Percentiles rank a stretch among this genome's conserved stretches.
These are phyloP conservation scores for Sindora glabra DNA, from an alignment of 306 rosid genomes.

Conservation along the genomic window DNA sequence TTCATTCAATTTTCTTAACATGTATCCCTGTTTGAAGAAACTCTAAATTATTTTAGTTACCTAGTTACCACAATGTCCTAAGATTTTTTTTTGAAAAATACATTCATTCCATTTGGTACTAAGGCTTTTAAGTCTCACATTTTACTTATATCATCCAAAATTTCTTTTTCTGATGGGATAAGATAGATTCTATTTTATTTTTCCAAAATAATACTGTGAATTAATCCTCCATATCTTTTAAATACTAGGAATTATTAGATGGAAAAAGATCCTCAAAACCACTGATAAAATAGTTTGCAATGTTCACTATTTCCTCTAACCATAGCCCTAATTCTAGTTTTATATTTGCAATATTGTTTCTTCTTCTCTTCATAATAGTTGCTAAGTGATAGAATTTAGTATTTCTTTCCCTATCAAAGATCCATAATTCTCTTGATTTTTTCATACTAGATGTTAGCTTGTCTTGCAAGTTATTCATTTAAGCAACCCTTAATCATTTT, in stretches of 20 bases:
- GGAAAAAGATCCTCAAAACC: neutral
- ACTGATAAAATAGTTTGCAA: neutral
- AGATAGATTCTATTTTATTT: too few species aligned
- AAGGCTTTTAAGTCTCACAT: neutral
- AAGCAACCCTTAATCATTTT: neutral
- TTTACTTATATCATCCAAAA: too few species aligned
- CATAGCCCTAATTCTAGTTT: neutral
- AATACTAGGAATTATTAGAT: neutral
- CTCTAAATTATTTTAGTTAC: neutral
- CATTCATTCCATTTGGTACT: neutral
- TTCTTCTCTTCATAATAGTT: neutral
- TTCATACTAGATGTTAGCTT: neutral
- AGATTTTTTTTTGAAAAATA: neutral
- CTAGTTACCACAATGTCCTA: neutral
- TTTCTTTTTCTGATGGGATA: too few species aligned
- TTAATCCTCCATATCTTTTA: neutral
- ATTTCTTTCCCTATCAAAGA: neutral
- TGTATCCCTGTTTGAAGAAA: neutral
- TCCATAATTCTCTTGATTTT: neutral
- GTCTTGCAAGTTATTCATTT: neutral
- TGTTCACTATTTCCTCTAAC: neutral
- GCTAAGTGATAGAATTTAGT: neutral
- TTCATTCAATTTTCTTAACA: neutral
- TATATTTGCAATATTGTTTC: neutral
- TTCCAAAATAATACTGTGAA: too few species aligned